Conservation (phyloP, 2,329 filamentous ascomycete genomes). For the Allantophomopsis cytisporea region DNA sequence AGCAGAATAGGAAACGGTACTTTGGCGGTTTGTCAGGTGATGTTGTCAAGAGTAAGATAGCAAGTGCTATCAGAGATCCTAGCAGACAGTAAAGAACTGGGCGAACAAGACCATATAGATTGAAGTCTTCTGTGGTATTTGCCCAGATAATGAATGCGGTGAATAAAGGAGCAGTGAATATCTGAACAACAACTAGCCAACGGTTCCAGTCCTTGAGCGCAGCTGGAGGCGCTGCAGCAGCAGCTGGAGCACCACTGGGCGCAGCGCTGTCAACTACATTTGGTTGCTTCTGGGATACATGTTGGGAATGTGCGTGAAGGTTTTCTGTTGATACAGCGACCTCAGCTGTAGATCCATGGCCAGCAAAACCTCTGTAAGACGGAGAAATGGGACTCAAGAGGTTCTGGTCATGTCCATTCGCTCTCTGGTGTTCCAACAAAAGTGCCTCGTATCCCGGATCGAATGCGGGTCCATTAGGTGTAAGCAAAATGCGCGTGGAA, state of each 20-base stretch:
- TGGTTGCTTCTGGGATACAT: constrained; percentile 7
- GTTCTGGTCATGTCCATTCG: not conserved
- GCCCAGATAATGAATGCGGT: constrained; percentile 65
- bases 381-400: not conserved
- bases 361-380: constrained; percentile 10
- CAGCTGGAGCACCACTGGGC: constrained; percentile 1
- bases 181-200: constrained; percentile 77
- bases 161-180: constrained; percentile 80
- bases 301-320: constrained; percentile 5
- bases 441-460: not conserved
- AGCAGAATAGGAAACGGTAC: constrained; percentile 69
- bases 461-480: not conserved
- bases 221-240: constrained; percentile 1
- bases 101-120: constrained; percentile 35
- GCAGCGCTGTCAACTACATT: constrained; percentile 5
- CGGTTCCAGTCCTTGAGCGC: constrained; percentile 56
- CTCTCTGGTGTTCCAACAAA: constrained; percentile 1
- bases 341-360: constrained; percentile 19
- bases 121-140: constrained; percentile 47
- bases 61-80: constrained; percentile 52
- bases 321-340: constrained; percentile 17
- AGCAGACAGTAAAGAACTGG: constrained; percentile 53
- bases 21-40: constrained; percentile 51
- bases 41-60: constrained; percentile 54
- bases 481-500: constrained; percentile 1